phyloP scores from a whole-genome alignment of 2,329 filamentous ascomycete species.

The Hypoxylon sp. region DNA sequence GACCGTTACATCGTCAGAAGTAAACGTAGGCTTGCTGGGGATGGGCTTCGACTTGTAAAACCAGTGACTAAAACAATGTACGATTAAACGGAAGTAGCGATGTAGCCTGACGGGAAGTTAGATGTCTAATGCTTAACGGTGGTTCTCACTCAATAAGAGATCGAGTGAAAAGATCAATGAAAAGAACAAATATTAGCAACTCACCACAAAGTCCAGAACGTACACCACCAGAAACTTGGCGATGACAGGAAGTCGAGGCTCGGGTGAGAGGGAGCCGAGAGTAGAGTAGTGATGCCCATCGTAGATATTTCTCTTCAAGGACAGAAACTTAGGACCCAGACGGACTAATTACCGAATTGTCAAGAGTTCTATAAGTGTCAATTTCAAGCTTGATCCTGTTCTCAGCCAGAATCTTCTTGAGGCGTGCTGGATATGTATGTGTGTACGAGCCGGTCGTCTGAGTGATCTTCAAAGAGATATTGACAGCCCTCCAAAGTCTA shows the following conservation, averaged over 20 bases:
- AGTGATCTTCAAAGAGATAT: constrained; percentile 26
- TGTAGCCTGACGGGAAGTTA: constrained; percentile 74
- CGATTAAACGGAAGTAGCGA: constrained; percentile 87
- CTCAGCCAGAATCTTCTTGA: constrained; percentile 13
- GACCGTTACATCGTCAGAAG: constrained; percentile 88
- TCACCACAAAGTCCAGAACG: constrained; percentile 66
- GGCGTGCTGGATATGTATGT: constrained; percentile 17
- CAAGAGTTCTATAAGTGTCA: constrained; percentile 19
- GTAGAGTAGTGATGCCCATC: constrained; percentile 45
- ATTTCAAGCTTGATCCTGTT: constrained; percentile 15
- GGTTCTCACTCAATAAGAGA: constrained; percentile 1
- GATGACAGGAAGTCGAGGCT: constrained; percentile 60
- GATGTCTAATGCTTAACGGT: constrained; percentile 20
- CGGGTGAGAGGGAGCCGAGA: constrained; percentile 44
- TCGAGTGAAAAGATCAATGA: background rate
- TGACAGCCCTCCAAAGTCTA: constrained; percentile 29
- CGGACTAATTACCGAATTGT: constrained; percentile 20
- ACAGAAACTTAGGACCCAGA: constrained; percentile 12
- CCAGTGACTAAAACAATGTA: constrained; percentile 90
- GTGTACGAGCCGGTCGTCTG: constrained; percentile 37
- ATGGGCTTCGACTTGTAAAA: constrained; percentile 87
- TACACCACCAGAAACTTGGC: constrained; percentile 63
- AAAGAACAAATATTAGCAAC: constrained; percentile 37
- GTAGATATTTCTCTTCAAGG: constrained; percentile 32
- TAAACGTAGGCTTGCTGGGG: constrained; percentile 84